Percentiles rank a stretch among this genome's conserved stretches.
Evolutionary conservation across 202 grass and related monocot genomes (phyloP).

Genomic region (Zoysia matrella): DNA sequence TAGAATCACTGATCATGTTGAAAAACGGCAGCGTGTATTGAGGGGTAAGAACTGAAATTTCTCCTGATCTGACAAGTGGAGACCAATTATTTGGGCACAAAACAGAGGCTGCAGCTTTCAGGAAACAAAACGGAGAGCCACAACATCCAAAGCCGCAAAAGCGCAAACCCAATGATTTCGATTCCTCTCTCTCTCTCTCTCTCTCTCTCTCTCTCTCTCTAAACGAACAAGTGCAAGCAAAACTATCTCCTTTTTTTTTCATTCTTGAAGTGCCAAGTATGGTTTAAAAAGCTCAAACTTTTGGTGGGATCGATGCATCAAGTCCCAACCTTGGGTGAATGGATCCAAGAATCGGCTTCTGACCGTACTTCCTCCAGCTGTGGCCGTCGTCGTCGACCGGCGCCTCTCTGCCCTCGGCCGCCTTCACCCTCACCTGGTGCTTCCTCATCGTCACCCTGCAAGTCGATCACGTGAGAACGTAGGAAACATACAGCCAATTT

Average conservation of each 20-base stretch:
- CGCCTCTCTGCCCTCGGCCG: conserved; percentile 29
- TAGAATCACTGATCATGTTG: no score
- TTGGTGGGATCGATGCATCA: not conserved
- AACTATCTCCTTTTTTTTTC: no score
- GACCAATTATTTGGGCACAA: not conserved
- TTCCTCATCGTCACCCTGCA: conserved; percentile 49
- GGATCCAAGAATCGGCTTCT: conserved; percentile 71
- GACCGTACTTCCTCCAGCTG: conserved; percentile 76
- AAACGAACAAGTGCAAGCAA: conserved; percentile 3
- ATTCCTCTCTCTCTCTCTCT: no score
- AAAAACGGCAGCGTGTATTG: no score
- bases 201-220: not conserved
- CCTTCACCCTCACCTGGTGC: conserved; percentile 51
- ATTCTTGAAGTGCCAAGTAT: no score
- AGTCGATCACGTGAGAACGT: not conserved
- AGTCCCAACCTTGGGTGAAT: conserved; percentile 62
- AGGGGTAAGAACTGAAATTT: no score
- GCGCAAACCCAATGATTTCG: conserved; percentile 9
- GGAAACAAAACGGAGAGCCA: not conserved
- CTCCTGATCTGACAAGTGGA: not conserved
- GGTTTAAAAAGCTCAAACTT: not conserved
- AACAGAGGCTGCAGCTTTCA: not conserved
- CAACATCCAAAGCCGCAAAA: not conserved
- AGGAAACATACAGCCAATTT: no score
- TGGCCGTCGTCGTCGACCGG: conserved; percentile 53